These are phyloP conservation scores for Blastocystis sp. DNA, from an alignment of 352 stramenopile species.

Conservation along the genomic window DNA sequence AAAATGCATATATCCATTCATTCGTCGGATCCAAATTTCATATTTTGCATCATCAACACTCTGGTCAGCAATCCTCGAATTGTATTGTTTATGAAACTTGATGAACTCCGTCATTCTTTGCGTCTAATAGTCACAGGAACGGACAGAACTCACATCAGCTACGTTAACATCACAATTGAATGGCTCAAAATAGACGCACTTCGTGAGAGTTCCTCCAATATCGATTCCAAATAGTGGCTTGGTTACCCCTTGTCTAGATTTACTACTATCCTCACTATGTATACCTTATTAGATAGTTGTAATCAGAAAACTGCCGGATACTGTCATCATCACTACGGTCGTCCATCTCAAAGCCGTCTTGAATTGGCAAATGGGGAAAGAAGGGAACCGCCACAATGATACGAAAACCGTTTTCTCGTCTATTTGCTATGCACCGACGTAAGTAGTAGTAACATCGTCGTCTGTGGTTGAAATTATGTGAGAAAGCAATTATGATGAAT, in stretches of 20 bases:
- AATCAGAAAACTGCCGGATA: background rate
- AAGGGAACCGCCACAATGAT: background rate
- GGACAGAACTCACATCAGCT: slow-evolving; percentile 23
- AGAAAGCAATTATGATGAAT: background rate
- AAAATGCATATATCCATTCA: slow-evolving; percentile 83
- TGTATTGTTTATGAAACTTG: slow-evolving; percentile 74
- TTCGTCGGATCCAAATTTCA: slow-evolving; percentile 77
- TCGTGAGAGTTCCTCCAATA: slow-evolving; percentile 82
- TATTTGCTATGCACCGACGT: background rate
- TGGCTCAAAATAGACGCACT: slow-evolving; percentile 86
- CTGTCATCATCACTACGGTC: background rate
- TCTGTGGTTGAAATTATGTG: background rate
- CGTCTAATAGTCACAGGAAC: slow-evolving; percentile 69
- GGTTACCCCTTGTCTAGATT: background rate
- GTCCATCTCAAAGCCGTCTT: background rate
- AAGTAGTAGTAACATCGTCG: background rate
- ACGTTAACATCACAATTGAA: slow-evolving; percentile 64
- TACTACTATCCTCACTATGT: background rate
- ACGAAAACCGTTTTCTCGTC: slow-evolving; percentile 26
- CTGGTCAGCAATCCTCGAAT: slow-evolving; percentile 77
- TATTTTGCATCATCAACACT: slow-evolving; percentile 75
- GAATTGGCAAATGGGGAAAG: background rate
- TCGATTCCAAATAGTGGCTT: slow-evolving; percentile 73
- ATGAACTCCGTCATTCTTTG: slow-evolving; percentile 78
- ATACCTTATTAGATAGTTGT: slow-evolving; percentile 12